A percentile compares a stretch with the other conserved stretches of the same genome.
These are phyloP conservation scores for Pseudopyricularia cyperi DNA, from an alignment of 2,329 filamentous ascomycete species.

Conservation along the genomic window DNA sequence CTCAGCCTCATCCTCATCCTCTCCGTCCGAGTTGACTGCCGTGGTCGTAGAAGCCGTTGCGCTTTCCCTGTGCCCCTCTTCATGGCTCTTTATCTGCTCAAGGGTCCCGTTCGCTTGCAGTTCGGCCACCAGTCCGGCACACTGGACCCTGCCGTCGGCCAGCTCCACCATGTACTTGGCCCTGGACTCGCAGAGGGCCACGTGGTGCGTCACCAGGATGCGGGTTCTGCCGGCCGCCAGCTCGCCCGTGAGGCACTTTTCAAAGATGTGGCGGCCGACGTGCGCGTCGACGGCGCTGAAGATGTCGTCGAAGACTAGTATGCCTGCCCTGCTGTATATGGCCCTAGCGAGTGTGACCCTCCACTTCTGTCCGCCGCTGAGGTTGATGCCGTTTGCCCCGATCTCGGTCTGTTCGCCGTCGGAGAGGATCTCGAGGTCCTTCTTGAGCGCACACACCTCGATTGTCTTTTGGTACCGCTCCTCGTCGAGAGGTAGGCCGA, in stretches of 20 bases:
- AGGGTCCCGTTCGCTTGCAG: constrained; percentile 43
- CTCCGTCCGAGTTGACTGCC: constrained; percentile 39
- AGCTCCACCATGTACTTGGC: constrained; percentile 66
- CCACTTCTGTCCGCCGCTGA: constrained; percentile 77
- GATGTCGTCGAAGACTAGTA: constrained; percentile 70
- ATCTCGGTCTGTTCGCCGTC: constrained; percentile 74
- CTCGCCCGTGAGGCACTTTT: constrained; percentile 60
- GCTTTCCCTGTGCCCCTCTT: constrained; percentile 30
- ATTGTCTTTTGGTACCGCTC: constrained; percentile 60
- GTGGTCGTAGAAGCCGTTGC: constrained; percentile 31
- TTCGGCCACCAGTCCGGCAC: constrained; percentile 54
- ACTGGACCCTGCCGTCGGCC: constrained; percentile 51
- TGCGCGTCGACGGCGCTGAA: constrained; percentile 75
- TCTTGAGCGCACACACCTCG: constrained; percentile 58
- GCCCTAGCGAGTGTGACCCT: constrained; percentile 68
- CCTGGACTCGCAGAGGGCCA: constrained; percentile 55
- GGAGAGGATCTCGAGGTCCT: constrained; percentile 62
- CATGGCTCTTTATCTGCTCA: constrained; percentile 42
- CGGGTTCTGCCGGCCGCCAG: constrained; percentile 57
- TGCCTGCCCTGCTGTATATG: constrained; percentile 64
- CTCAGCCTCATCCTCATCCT: constrained; percentile 23
- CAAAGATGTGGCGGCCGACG: constrained; percentile 67
- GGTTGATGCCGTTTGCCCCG: constrained; percentile 71
- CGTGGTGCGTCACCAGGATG: constrained; percentile 71
- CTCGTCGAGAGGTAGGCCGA: constrained; percentile 57